Evolutionary conservation across 805 yeast genomes (phyloP).

Genomic region (Candida golubevii): DNA sequence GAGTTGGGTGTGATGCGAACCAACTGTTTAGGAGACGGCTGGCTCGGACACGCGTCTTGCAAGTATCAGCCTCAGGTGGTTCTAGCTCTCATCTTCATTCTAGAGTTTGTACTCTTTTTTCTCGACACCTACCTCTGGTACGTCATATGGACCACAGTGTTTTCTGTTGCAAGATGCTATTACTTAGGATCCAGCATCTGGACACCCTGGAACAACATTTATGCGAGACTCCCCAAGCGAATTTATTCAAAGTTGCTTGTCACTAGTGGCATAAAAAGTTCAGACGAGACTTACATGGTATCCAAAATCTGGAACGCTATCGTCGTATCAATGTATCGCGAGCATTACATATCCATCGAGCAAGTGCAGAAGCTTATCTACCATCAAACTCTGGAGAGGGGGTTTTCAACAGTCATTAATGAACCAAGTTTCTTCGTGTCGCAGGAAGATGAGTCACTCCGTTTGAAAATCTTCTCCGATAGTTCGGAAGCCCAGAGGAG

Average conservation of each 20-base stretch:
- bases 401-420: constrained; percentile 1
- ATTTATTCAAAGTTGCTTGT: constrained; percentile 62
- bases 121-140: constrained; percentile 86
- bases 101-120: constrained; percentile 67
- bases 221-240: constrained; percentile 70
- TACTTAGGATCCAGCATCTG: constrained; percentile 77
- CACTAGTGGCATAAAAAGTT: constrained; percentile 28
- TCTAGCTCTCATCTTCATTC: constrained; percentile 47
- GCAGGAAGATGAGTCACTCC: constrained; percentile 71
- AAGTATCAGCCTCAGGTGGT: constrained; percentile 53
- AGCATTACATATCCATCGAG: constrained; percentile 70
- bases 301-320: constrained; percentile 82
- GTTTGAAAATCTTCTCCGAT: constrained; percentile 51
- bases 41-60: constrained; percentile 53
- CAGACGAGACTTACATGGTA: constrained; percentile 30
- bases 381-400: constrained; percentile 46
- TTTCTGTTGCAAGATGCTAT: constrained; percentile 67
- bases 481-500: constrained; percentile 79
- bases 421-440: constrained; percentile 79
- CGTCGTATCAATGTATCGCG: constrained; percentile 77
- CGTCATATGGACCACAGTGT: constrained; percentile 70
- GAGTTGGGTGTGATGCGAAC: constrained; percentile 57
- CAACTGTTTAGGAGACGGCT: constrained; percentile 58
- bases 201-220: constrained; percentile 86
- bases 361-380: constrained; percentile 65